Percentiles rank a stretch among this genome's conserved stretches.
Evolutionary conservation across 2,329 filamentous ascomycete species (phyloP).

Genomic region (Monosporascus sp.): DNA sequence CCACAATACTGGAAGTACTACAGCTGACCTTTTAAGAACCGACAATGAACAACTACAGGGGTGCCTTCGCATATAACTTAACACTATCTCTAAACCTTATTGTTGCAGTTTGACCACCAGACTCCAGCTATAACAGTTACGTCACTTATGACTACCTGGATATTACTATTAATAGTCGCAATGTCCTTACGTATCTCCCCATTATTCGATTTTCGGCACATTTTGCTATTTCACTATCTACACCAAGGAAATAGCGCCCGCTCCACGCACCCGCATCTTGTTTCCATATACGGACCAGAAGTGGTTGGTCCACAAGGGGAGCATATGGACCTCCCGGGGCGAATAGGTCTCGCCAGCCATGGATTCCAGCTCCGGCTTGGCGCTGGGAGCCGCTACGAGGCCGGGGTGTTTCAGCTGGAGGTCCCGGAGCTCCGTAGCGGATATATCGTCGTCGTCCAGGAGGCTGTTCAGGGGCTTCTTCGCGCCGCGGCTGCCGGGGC

Average conservation of each 20-base stretch:
- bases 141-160: too few relatives aligned
- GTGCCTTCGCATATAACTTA: too few relatives aligned
- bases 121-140: too few relatives aligned
- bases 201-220: background rate
- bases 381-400: background rate
- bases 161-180: too few relatives aligned
- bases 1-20: too few relatives aligned
- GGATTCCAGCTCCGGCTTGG: background rate
- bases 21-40: too few relatives aligned
- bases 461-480: background rate
- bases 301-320: conserved; percentile 8
- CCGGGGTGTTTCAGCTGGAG: background rate
- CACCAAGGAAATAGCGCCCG: conserved; percentile 3
- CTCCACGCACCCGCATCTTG: conserved; percentile 7
- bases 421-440: background rate
- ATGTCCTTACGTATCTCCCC: too few relatives aligned
- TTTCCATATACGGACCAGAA: conserved; percentile 17
- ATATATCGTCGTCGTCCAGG: background rate
- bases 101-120: too few relatives aligned
- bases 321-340: conserved; percentile 4
- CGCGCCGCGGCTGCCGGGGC: background rate
- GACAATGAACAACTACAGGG: too few relatives aligned
- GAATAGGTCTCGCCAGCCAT: conserved; percentile 3
- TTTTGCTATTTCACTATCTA: background rate
- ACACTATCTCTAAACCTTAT: too few relatives aligned